phyloP scores from a whole-genome alignment of 192 early-diverging fungal species.

The Thamnidium elegans region DNA sequence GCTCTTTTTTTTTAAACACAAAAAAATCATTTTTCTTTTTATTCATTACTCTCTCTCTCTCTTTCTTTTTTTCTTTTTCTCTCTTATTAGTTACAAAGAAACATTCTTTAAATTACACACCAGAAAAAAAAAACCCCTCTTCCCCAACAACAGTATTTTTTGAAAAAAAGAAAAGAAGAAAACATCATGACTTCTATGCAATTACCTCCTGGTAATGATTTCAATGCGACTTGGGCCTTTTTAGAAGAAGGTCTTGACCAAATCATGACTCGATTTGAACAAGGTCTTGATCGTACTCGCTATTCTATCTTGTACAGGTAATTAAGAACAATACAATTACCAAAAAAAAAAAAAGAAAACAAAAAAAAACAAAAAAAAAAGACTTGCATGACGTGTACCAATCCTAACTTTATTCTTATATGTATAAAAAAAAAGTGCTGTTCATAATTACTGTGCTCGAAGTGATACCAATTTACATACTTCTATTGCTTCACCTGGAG shows the following conservation, averaged over 20 bases:
- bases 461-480: constrained; percentile 12
- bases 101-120: too few species aligned
- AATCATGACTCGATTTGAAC: constrained; percentile 73
- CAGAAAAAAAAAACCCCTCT: too few species aligned
- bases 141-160: too few species aligned
- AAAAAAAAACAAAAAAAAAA: too few species aligned
- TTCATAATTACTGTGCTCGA: constrained; percentile 30
- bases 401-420: too few species aligned
- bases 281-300: constrained; percentile 67
- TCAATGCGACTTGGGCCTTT: constrained; percentile 67
- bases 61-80: too few species aligned
- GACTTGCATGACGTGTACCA: neutral
- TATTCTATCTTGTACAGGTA: constrained; percentile 90
- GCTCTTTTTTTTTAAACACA: too few species aligned
- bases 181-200: constrained; percentile 29
- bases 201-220: constrained; percentile 50
- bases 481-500: neutral
- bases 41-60: too few species aligned
- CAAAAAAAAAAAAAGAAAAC: too few species aligned
- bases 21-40: too few species aligned
- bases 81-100: too few species aligned
- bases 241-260: constrained; percentile 76
- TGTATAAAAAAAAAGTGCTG: constrained; percentile 12
- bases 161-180: neutral
- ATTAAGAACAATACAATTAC: neutral